phyloP scores from a whole-genome alignment of 2,329 filamentous ascomycete species.

The Paracoccidioides brasiliensis region DNA sequence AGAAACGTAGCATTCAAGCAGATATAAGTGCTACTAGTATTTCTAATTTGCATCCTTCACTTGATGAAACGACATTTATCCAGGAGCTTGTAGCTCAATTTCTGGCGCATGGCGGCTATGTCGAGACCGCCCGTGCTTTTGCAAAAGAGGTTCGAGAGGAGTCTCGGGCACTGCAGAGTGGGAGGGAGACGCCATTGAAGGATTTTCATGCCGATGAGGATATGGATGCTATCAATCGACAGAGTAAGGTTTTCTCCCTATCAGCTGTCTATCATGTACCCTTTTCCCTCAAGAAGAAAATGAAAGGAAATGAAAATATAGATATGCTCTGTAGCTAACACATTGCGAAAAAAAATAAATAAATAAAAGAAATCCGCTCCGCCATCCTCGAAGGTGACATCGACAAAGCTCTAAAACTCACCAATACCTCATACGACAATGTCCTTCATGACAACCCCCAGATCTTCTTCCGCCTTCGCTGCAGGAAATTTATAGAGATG shows the following conservation, averaged over 20 bases:
- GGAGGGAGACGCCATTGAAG: constrained; percentile 38
- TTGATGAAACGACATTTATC: constrained; percentile 64
- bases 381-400: constrained; percentile 88
- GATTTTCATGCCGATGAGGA: constrained; percentile 64
- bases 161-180: constrained; percentile 53
- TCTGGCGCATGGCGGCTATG: constrained; percentile 85
- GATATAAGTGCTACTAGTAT: constrained; percentile 50
- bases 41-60: constrained; percentile 46
- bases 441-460: constrained; percentile 70
- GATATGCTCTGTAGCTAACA: not conserved
- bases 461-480: constrained; percentile 77
- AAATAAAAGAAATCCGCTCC: constrained; percentile 72
- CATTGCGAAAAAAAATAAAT: constrained; percentile 6
- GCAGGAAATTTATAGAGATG: constrained; percentile 92
- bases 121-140: constrained; percentile 84
- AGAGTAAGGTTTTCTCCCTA: constrained; percentile 45
- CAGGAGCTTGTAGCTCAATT: constrained; percentile 80
- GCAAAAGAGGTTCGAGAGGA: constrained; percentile 66
- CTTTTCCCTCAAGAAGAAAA: not conserved
- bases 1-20: constrained; percentile 45
- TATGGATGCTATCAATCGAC: constrained; percentile 71
- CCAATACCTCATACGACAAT: constrained; percentile 61
- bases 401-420: constrained; percentile 75
- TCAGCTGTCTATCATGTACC: not conserved
- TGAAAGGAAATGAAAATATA: too few relatives aligned